Conservation (phyloP, 257 asterid genomes). For the Marsdenia floribunda region DNA sequence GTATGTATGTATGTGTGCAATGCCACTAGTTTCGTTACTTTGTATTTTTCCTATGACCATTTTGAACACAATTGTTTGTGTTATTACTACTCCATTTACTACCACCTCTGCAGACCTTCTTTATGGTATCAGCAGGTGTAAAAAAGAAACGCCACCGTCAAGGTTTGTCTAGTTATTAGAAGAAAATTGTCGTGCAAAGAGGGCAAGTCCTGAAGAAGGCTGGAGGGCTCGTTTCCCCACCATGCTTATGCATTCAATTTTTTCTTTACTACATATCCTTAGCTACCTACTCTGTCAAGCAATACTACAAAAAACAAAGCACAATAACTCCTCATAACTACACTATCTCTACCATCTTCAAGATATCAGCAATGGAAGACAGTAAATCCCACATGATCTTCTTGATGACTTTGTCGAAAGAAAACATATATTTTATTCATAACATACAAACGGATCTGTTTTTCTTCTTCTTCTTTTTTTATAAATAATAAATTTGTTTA, state of each 20-base stretch:
- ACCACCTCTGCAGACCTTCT: neutral
- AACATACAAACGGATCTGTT: neutral
- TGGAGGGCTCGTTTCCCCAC: conserved; percentile 41
- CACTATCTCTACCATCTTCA: neutral
- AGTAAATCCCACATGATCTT: conserved; percentile 27
- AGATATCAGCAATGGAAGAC: conserved; percentile 12
- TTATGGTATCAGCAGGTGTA: neutral
- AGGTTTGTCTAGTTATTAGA: neutral
- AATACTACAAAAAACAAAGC: conserved; percentile 14
- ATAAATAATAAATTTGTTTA: no score
- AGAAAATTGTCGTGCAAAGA: conserved; percentile 1
- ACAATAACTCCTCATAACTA: conserved; percentile 26
- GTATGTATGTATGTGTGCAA: no score
- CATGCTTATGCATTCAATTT: conserved; percentile 38
- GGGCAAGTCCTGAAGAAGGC: conserved; percentile 1
- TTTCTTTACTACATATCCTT: conserved; percentile 9
- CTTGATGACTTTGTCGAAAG: conserved; percentile 23
- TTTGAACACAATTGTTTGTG: neutral
- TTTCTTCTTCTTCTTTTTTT: no score
- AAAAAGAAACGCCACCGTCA: neutral
- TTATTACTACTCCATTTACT: neutral
- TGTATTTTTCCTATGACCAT: neutral
- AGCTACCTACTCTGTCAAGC: conserved; percentile 15
- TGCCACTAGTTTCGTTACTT: no score
- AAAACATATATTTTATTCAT: conserved; percentile 4